Percentiles rank a stretch among this genome's conserved stretches.
These are phyloP conservation scores for Pseudonitzschia multiseries DNA, from an alignment of 108 stramenopile species.

Conservation along the genomic window DNA sequence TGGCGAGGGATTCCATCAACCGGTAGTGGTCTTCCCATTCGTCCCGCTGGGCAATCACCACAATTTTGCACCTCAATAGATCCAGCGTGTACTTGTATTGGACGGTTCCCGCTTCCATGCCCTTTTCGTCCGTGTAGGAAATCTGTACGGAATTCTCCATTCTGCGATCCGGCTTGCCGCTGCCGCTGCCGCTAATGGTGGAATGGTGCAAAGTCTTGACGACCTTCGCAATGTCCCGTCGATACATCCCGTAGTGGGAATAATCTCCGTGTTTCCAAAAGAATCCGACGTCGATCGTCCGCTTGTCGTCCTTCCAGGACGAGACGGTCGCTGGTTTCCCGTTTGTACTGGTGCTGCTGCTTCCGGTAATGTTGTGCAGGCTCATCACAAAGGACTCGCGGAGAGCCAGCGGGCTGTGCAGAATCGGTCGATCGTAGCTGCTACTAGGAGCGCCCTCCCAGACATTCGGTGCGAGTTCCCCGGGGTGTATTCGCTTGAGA, in stretches of 20 bases:
- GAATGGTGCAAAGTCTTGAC: slow-evolving; percentile 25
- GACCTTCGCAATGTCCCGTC: slow-evolving; percentile 25
- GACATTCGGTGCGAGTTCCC: slow-evolving; percentile 20
- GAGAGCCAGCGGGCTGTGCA: slow-evolving; percentile 34
- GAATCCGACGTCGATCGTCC: slow-evolving; percentile 32
- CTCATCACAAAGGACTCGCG: slow-evolving; percentile 40
- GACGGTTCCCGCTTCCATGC: slow-evolving; percentile 19
- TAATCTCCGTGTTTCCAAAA: slow-evolving; percentile 44
- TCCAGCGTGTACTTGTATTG: slow-evolving; percentile 25
- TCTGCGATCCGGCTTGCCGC: background rate
- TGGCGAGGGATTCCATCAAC: slow-evolving; percentile 55
- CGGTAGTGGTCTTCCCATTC: slow-evolving; percentile 70
- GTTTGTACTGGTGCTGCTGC: too few species aligned
- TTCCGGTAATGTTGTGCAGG: slow-evolving; percentile 21
- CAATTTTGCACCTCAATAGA: slow-evolving; percentile 52
- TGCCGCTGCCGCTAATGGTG: too few species aligned
- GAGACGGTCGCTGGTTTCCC: background rate
- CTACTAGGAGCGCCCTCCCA: background rate
- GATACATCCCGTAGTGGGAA: slow-evolving; percentile 46
- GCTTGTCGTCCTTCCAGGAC: slow-evolving; percentile 19
- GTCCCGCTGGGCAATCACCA: slow-evolving; percentile 66
- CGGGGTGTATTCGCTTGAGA: slow-evolving; percentile 14
- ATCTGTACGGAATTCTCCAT: slow-evolving; percentile 19
- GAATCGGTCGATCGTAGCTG: background rate
- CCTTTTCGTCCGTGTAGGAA: slow-evolving; percentile 22